phyloP scores from a whole-genome alignment of 805 yeast species.

The Candida tallmaniae region DNA sequence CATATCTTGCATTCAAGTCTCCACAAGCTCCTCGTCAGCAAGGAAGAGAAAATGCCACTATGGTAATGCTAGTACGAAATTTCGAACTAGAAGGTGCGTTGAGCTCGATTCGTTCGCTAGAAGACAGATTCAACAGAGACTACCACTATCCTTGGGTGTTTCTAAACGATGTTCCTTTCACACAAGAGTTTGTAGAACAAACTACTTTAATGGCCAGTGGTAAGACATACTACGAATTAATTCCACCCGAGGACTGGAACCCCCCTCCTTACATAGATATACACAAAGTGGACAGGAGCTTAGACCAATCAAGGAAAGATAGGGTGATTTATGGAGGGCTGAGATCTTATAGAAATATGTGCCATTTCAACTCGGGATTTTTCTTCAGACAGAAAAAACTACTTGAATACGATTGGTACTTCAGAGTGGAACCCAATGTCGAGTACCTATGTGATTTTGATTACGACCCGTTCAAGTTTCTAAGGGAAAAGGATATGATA shows the following conservation, averaged over 20 bases:
- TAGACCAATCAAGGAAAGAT: constrained; percentile 16
- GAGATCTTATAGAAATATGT: constrained; percentile 58
- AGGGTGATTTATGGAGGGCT: constrained; percentile 44
- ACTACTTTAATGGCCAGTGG: constrained; percentile 44
- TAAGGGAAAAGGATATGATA: constrained; percentile 39
- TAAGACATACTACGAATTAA: constrained; percentile 35
- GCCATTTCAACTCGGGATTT: constrained; percentile 69
- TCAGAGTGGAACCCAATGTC: constrained; percentile 60
- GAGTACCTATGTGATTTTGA: constrained; percentile 53
- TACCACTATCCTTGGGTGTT: constrained; percentile 44
- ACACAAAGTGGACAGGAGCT: constrained; percentile 20
- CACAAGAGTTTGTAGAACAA: constrained; percentile 35
- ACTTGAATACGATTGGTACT: constrained; percentile 48
- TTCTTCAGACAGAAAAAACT: constrained; percentile 47
- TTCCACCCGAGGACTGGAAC: constrained; percentile 38
- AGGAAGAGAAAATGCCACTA: constrained; percentile 75
- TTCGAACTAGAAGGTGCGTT: constrained; percentile 73
- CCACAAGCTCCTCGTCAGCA: constrained; percentile 28
- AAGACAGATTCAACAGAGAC: constrained; percentile 37
- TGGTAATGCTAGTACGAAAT: constrained; percentile 84
- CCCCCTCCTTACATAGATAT: constrained; percentile 33
- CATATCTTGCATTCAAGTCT: constrained; percentile 22
- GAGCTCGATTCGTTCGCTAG: constrained; percentile 37
- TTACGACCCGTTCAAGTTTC: constrained; percentile 47
- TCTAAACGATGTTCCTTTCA: constrained; percentile 40